A percentile compares a stretch with the other conserved stretches of the same genome.
These are phyloP conservation scores for Saposhnikovia divaricata DNA, from an alignment of 129 eudicot genomes.

Conservation along the genomic window DNA sequence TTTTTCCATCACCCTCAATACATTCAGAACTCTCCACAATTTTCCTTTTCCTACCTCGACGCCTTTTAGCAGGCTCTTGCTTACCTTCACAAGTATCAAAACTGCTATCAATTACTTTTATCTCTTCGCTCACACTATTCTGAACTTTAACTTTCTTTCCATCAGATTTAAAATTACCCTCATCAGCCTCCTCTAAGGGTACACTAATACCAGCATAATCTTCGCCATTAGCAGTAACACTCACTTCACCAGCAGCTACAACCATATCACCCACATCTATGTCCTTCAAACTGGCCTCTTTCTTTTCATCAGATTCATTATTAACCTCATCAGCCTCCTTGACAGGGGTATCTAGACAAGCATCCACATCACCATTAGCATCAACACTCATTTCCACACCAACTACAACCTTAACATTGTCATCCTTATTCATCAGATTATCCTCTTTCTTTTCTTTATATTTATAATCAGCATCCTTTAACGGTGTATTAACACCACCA, in stretches of 20 bases:
- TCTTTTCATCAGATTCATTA: neutral
- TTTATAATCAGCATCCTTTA: constrained; percentile 1
- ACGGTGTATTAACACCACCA: neutral
- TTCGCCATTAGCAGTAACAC: constrained; percentile 2
- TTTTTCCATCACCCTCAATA: constrained; percentile 17
- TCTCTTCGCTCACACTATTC: constrained; percentile 1
- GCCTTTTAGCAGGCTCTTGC: constrained; percentile 10
- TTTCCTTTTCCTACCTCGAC: constrained; percentile 46
- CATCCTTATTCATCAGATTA: neutral
- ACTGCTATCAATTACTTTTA: neutral
- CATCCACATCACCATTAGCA: constrained; percentile 5
- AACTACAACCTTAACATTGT: neutral
- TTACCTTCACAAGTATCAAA: constrained; percentile 7
- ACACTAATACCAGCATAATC: neutral
- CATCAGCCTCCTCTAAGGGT: neutral
- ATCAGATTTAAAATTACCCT: neutral
- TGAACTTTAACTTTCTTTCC: neutral
- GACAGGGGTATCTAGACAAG: neutral
- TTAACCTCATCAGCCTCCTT: neutral
- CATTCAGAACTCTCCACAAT: constrained; percentile 20
- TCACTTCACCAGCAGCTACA: neutral
- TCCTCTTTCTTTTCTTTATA: neutral
- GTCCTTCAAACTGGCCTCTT: neutral
- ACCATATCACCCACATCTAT: neutral
- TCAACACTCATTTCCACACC: neutral